Evolutionary conservation across 495 filamentous ascomycete species (phyloP).

Genomic region (Penicillium daleae): DNA sequence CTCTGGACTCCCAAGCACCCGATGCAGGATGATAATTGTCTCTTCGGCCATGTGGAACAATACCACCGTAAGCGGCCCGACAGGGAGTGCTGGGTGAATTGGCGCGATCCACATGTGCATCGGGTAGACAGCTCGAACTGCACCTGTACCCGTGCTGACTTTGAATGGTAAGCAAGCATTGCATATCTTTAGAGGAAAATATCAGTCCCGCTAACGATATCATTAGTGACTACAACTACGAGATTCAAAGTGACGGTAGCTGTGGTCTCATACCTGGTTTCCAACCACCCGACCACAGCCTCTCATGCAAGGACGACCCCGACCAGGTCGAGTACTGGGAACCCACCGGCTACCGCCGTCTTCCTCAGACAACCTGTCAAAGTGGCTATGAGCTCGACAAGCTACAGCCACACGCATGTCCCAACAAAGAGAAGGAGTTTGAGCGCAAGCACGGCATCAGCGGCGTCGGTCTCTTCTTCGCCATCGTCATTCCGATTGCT

Average conservation of each 20-base stretch:
- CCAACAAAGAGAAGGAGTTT: conserved; percentile 76
- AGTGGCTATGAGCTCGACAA: conserved; percentile 75
- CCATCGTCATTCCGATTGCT: conserved; percentile 71
- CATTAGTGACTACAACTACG: conserved; percentile 88
- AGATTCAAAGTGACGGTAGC: conserved; percentile 71
- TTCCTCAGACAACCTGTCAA: conserved; percentile 83
- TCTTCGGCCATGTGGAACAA: conserved; percentile 88
- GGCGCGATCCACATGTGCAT: conserved; percentile 66
- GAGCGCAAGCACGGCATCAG: conserved; percentile 70
- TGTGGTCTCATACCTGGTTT: conserved; percentile 77
- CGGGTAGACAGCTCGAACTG: conserved; percentile 68
- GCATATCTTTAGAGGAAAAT: background rate
- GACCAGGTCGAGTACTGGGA: conserved; percentile 73
- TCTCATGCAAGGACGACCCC: conserved; percentile 68
- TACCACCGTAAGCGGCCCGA: conserved; percentile 86
- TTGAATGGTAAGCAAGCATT: conserved; percentile 75
- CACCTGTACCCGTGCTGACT: conserved; percentile 80
- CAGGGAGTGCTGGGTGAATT: conserved; percentile 77
- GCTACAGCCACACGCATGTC: conserved; percentile 62
- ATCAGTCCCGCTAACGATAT: conserved; percentile 23
- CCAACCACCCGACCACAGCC: conserved; percentile 63
- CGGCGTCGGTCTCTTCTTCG: conserved; percentile 82
- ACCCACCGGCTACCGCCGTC: conserved; percentile 85
- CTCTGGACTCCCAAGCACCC: conserved; percentile 87
- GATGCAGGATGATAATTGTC: conserved; percentile 70